Evolutionary conservation across 2,329 filamentous ascomycete species (phyloP).

Genomic region (Aspergillus pseudoterreus): DNA sequence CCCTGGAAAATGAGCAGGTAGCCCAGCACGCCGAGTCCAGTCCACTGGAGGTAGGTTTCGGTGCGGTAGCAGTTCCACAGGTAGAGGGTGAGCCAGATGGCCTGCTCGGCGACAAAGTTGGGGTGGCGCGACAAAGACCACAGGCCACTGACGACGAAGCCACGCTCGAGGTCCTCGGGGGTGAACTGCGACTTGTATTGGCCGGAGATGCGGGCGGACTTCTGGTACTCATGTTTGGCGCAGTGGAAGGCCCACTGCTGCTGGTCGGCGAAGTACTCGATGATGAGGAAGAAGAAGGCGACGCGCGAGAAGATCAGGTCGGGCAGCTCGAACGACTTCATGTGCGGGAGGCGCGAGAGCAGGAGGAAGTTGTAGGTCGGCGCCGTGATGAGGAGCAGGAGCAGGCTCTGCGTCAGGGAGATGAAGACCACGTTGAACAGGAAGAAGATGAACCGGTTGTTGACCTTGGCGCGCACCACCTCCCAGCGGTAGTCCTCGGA

Average conservation of each 20-base stretch:
- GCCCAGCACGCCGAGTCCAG: slow-evolving; percentile 62
- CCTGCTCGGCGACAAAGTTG: slow-evolving; percentile 90
- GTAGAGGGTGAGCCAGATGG: slow-evolving; percentile 84
- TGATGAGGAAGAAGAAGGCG: slow-evolving; percentile 56
- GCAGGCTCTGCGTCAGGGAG: slow-evolving; percentile 72
- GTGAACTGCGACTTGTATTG: slow-evolving; percentile 51
- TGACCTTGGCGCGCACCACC: slow-evolving; percentile 64
- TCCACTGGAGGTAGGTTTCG: slow-evolving; percentile 72
- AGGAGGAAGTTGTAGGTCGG: slow-evolving; percentile 84
- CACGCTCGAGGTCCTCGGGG: slow-evolving; percentile 77
- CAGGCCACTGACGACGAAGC: slow-evolving; percentile 79
- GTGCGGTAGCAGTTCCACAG: slow-evolving; percentile 79
- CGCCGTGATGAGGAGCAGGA: slow-evolving; percentile 73
- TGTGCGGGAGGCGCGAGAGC: slow-evolving; percentile 58
- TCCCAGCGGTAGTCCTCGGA: slow-evolving; percentile 95
- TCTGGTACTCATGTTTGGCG: slow-evolving; percentile 73
- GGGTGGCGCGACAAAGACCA: slow-evolving; percentile 89
- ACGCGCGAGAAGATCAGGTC: slow-evolving; percentile 57
- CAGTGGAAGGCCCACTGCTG: slow-evolving; percentile 89
- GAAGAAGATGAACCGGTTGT: slow-evolving; percentile 73
- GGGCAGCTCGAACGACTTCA: slow-evolving; percentile 52
- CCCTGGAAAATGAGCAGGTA: slow-evolving; percentile 82
- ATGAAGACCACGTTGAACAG: slow-evolving; percentile 90
- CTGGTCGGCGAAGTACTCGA: slow-evolving; percentile 79
- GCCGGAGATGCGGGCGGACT: slow-evolving; percentile 66